Conservation (phyloP, 768 basidiomycete species). For the Cubamyces lactineus region DNA sequence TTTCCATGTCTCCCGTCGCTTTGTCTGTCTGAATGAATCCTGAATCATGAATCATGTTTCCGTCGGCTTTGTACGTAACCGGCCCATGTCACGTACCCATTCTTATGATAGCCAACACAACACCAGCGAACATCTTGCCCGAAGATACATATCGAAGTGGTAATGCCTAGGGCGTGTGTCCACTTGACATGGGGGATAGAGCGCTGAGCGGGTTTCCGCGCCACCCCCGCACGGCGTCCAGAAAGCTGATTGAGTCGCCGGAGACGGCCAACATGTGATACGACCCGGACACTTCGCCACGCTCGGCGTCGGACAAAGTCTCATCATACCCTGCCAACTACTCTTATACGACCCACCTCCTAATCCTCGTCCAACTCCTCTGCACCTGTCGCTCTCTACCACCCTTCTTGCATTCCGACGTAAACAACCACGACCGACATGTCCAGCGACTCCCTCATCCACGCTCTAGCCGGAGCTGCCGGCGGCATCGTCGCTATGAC, state of each 20-base stretch:
- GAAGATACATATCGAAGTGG: background rate
- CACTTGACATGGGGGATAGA: too few species aligned
- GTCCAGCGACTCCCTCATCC: slow-evolving; percentile 73
- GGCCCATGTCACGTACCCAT: too few species aligned
- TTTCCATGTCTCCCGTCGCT: too few species aligned
- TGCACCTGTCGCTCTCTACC: background rate
- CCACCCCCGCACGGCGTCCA: slow-evolving; percentile 14
- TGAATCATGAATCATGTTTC: too few species aligned
- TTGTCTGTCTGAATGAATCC: too few species aligned
- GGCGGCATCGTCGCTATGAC: slow-evolving; percentile 93
- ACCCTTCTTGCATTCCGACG: background rate
- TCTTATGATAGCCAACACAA: too few species aligned
- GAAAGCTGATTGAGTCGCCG: slow-evolving; percentile 8
- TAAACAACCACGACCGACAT: slow-evolving; percentile 22
- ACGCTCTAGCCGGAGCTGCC: slow-evolving; percentile 85
- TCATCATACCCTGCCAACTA: slow-evolving; percentile 1
- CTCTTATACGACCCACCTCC: background rate
- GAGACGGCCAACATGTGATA: slow-evolving; percentile 11
- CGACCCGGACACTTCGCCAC: background rate
- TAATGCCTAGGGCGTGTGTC: background rate
- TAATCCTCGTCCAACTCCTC: background rate
- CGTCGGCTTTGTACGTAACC: too few species aligned
- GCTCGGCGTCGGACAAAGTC: slow-evolving; percentile 3
- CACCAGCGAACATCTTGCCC: background rate
- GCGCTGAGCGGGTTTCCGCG: background rate